phyloP scores from a whole-genome alignment of 2,329 filamentous ascomycete species.

The Fusarium sp. region DNA sequence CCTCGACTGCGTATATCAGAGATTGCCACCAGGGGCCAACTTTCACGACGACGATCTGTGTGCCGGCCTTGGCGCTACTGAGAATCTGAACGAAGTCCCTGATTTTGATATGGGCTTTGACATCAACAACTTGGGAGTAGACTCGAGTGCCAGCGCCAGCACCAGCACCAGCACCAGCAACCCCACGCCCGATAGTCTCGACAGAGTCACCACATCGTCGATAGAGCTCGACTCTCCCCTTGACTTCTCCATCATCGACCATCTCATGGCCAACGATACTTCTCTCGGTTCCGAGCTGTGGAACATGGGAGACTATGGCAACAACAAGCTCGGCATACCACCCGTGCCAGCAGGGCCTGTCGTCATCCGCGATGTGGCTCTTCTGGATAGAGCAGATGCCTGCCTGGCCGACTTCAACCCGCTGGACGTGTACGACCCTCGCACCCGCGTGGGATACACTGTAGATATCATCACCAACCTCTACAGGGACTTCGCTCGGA shows the following conservation, averaged over 20 bases:
- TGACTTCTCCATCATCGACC: constrained; percentile 51
- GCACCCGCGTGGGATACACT: constrained; percentile 50
- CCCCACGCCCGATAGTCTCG: constrained; percentile 46
- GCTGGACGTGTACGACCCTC: constrained; percentile 50
- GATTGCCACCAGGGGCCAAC: constrained; percentile 43
- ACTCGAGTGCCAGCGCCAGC: constrained; percentile 35
- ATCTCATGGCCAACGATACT: constrained; percentile 45
- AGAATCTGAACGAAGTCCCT: constrained; percentile 35
- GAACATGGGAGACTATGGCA: constrained; percentile 42
- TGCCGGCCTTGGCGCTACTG: constrained; percentile 3
- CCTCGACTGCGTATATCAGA: constrained; percentile 56
- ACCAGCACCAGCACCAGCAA: background rate
- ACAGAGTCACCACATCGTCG: constrained; percentile 28
- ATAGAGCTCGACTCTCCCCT: constrained; percentile 45
- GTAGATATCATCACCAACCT: constrained; percentile 48
- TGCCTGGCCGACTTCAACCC: constrained; percentile 45
- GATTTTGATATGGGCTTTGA: constrained; percentile 54
- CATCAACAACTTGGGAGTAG: constrained; percentile 46
- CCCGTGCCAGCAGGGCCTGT: constrained; percentile 32
- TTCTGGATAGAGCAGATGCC: constrained; percentile 36
- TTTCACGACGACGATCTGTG: constrained; percentile 39
- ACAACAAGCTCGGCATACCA: constrained; percentile 48
- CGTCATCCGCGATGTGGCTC: constrained; percentile 47
- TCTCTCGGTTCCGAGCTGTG: constrained; percentile 40
- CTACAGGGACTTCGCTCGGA: constrained; percentile 49